Evolutionary conservation across 2,329 filamentous ascomycete species (phyloP), one percentile per base, ranked within the genome.

Genomic region (Orbilia brochopaga): DNA sequence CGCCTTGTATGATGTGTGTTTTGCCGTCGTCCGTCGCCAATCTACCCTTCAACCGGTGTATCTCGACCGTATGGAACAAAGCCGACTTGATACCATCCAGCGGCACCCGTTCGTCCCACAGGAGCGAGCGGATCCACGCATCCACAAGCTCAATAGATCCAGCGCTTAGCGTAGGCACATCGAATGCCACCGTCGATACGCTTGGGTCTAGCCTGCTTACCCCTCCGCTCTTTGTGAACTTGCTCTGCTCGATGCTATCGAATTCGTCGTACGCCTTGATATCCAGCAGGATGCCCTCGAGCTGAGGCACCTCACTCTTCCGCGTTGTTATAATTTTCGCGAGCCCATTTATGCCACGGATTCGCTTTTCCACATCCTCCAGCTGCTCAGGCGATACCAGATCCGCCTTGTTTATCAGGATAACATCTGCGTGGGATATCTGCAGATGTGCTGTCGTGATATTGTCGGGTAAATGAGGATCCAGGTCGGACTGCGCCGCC

Each of bases 391-490:
- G 79, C 4, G 84, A 86, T 2, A 97, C 92, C 2, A 97, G 83
- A 78, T 99, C 94, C 1, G 88, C 84, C 79, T 99, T 99, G 81
- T 99, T 99, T 76, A 99, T 86, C 42, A 99, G 86, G 50, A 99
- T 85, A 7, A 97, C 91, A 80, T 99, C 94, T 5, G 94, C 94
- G 77, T 99, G 93, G 0, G 92, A 97, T 70, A 99, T 96, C 77
- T 99, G 94, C 53, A 97, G 85, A 79, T 99, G 94, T 0, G 94
- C 94, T 1, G 91, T 96, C 0, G 93, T 97, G 30, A 72, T 51
- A 30, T 61, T 64, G 60, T 72, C 67, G 4, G 67, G 67, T 80
- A 97, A 85, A 0, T 83, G 79, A 2, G 86, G 84, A 75, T 79
- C 75, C 46, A 78, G 78, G 70, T 82, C 80, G 51, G 81, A 78